Percentiles rank a stretch among this genome's conserved stretches.
Evolutionary conservation across 2,329 filamentous ascomycete species (phyloP).

Genomic region (Chaetomium globosum): DNA sequence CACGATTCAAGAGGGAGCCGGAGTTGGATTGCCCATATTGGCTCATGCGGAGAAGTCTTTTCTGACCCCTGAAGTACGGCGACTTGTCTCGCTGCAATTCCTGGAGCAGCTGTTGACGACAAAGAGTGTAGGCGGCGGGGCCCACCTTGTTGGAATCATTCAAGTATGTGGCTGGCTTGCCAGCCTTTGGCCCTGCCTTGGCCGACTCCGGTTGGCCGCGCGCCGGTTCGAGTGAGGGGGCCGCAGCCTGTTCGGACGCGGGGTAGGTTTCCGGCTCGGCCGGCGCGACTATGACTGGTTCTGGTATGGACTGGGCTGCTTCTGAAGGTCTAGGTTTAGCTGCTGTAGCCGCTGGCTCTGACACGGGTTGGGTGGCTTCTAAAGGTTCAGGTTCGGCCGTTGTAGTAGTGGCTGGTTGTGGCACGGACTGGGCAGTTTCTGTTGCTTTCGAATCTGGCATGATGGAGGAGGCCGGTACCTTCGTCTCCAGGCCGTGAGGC

Average conservation of each 20-base stretch:
- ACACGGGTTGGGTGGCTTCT: background rate
- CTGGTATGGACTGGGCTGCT: background rate
- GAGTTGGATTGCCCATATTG: slow-evolving; percentile 23
- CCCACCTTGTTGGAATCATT: slow-evolving; percentile 29
- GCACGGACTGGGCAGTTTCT: background rate
- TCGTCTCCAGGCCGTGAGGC: slow-evolving; percentile 43
- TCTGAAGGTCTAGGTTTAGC: background rate
- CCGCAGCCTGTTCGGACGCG: background rate
- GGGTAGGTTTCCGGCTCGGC: background rate
- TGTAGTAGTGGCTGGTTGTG: background rate
- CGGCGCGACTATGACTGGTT: too few species aligned
- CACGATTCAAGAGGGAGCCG: slow-evolving; percentile 23
- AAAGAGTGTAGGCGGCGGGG: slow-evolving; percentile 41
- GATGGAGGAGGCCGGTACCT: slow-evolving; percentile 9
- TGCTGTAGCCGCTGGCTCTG: background rate
- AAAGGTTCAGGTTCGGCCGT: background rate
- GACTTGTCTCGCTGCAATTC: slow-evolving; percentile 30
- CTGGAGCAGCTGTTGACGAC: slow-evolving; percentile 41
- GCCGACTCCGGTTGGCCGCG: background rate
- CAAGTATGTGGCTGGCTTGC: slow-evolving; percentile 8
- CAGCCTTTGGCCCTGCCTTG: background rate
- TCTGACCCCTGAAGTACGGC: slow-evolving; percentile 29
- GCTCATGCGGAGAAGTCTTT: slow-evolving; percentile 29
- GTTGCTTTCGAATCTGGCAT: background rate
- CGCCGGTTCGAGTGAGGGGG: background rate